Base-by-base conservation (phyloP, 169 alveolate species). In the Babesia bovis region DNA sequence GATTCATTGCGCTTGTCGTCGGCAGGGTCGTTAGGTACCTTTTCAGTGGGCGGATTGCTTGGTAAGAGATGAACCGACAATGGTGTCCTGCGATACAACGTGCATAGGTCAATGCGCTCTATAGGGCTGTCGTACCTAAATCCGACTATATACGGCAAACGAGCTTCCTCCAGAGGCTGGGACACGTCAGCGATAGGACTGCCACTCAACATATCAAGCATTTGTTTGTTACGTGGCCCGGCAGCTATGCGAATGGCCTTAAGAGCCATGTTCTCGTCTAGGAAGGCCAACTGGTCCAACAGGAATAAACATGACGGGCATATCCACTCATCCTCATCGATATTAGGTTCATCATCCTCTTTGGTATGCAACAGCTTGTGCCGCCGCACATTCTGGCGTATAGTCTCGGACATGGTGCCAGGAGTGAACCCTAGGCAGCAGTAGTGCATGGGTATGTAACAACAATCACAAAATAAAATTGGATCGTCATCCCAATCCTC, bases 401-500 rank as follows among this genome's bases (percentile, higher is more conserved):
- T 42, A 5, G 70, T 60, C 40, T 82, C 89, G 4, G 79, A 41
- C 69, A 82, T 61, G 12, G 85, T 83, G 9, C 77, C 87, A 25
- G 87, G 83, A 26, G 66, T 78, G 45, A 52, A 78, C 2, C 84
- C 88, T n/a, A 81, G 72, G 35, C 88, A 81, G 23, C 84, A 70
- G 41, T 60, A 83, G 56, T 88, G 93, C 93, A 88, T 88, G 38
- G 93, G 93, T 0, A 87, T 72, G 66, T 84, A 88, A 69, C 93
- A 88, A 55, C 93, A 88, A 47, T 88, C 93, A 45, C 93, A 88
- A 55, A 88, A 88, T 23, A 88, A 73, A 2, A 88, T 88, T 0
- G 93, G 93, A 72, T 88, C 87, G 66, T 88, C 93, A 40, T 88
- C 93, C 93, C 93, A 88, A 49, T 88, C 93, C 57, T 88, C 93